Conservation (phyloP, 352 stramenopile genomes). For the Lagenidium giganteum region DNA sequence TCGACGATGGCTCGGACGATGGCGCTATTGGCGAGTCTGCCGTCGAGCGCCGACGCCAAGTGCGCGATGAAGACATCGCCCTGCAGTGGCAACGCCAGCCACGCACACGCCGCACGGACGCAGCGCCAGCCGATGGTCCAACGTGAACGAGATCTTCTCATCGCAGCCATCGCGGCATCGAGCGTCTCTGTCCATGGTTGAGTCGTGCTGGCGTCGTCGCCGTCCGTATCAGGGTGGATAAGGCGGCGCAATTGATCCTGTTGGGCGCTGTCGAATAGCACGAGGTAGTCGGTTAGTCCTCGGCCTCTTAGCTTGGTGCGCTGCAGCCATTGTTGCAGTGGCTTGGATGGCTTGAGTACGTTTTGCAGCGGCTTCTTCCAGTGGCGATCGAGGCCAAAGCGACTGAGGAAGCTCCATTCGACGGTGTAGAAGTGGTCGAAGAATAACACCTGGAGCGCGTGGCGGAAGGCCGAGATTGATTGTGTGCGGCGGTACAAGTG, state of each 20-base stretch:
- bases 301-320: conserved; percentile 2
- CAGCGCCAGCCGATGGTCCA: conserved; percentile 69
- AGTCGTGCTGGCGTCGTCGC: no score
- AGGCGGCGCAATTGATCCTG: conserved; percentile 3
- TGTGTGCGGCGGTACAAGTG: conserved; percentile 49
- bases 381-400: conserved; percentile 27
- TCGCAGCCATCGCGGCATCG: conserved; percentile 30
- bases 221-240: no score
- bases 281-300: conserved; percentile 20
- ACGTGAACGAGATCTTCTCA: conserved; percentile 16
- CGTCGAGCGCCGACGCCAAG: conserved; percentile 59
- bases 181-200: conserved; percentile 24
- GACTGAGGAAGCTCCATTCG: conserved; percentile 59
- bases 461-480: conserved; percentile 56
- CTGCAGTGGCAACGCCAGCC: conserved; percentile 38
- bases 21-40: conserved; percentile 28
- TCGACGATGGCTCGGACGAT: conserved; percentile 27
- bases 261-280: conserved; percentile 22
- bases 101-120: conserved; percentile 51
- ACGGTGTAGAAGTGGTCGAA: conserved; percentile 54
- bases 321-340: conserved; percentile 16
- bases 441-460: conserved; percentile 52
- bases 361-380: conserved; percentile 15
- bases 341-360: conserved; percentile 7
- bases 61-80: conserved; percentile 25